Evolutionary conservation across 1,284 basidiomycete genomes (phyloP).

Genomic region (Trichosporon inkin): DNA sequence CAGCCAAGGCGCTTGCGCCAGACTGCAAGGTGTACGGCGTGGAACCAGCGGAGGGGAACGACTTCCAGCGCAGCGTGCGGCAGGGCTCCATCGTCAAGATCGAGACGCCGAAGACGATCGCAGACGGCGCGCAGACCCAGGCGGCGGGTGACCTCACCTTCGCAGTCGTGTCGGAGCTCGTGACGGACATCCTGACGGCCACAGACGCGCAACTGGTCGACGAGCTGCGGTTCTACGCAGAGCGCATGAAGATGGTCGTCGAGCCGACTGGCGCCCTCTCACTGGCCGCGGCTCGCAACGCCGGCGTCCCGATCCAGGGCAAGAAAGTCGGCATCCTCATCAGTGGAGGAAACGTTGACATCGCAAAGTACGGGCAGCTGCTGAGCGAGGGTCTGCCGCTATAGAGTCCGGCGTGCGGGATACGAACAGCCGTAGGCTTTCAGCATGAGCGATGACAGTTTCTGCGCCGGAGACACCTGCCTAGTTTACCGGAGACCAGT

Average conservation of each 20-base stretch:
- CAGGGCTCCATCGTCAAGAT: constrained; percentile 76
- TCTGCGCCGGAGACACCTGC: no score
- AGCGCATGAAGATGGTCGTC: constrained; percentile 77
- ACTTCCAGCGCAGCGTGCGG: constrained; percentile 73
- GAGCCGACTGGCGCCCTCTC: constrained; percentile 96
- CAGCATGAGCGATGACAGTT: no score
- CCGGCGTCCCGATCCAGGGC: constrained; percentile 74
- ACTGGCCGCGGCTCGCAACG: constrained; percentile 81
- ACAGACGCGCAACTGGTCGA: constrained; percentile 97
- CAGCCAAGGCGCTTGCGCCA: constrained; percentile 90
- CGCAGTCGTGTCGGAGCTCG: constrained; percentile 74
- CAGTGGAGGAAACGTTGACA: constrained; percentile 99
- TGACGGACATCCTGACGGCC: constrained; percentile 82
- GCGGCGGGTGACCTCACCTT: constrained; percentile 93
- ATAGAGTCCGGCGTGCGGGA: no score
- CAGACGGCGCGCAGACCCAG: constrained; percentile 96
- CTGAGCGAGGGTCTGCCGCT: constrained; percentile 64
- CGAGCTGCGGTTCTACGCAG: constrained; percentile 97
- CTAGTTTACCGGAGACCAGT: no score
- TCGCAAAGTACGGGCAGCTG: constrained; percentile 91
- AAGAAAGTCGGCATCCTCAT: constrained; percentile 88
- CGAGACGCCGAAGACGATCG: constrained; percentile 88
- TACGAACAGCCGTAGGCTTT: no score
- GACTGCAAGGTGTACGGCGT: constrained; percentile 81
- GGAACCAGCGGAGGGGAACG: constrained; percentile 91